Conservation (phyloP, 1,139 yeast genomes). For the Blastobotrys raffinosifermentans region DNA sequence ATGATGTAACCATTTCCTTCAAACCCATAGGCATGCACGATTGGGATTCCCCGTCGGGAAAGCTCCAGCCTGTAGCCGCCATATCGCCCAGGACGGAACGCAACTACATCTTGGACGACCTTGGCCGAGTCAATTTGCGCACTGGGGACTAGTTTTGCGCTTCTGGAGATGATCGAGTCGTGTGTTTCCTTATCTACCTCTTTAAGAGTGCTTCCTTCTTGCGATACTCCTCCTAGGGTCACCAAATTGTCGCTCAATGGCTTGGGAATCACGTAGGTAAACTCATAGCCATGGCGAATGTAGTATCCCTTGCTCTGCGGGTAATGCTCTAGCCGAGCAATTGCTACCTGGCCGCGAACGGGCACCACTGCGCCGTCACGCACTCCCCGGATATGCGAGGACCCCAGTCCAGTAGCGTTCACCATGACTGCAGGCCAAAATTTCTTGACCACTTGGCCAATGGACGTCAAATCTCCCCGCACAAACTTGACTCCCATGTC, state of each 20-base stretch:
- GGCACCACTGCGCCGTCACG: too few relatives aligned
- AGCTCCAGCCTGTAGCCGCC: constrained; percentile 50
- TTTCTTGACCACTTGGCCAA: too few relatives aligned
- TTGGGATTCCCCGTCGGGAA: constrained; percentile 31
- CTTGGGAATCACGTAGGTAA: constrained; percentile 55
- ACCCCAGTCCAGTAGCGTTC: constrained; percentile 59
- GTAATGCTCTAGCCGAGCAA: too few relatives aligned
- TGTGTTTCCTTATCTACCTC: constrained; percentile 44
- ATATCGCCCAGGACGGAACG: constrained; percentile 64
- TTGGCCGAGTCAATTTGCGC: too few relatives aligned
- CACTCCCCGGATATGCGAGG: too few relatives aligned
- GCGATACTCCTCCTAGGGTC: constrained; percentile 67
- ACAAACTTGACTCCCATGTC: constrained; percentile 14
- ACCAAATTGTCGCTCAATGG: constrained; percentile 54
- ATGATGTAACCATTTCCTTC: constrained; percentile 57
- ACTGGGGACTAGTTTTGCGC: constrained; percentile 48
- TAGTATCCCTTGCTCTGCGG: too few relatives aligned
- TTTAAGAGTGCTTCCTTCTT: constrained; percentile 35
- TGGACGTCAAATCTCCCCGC: constrained; percentile 11
- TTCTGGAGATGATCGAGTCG: constrained; percentile 40
- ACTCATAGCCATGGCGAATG: constrained; percentile 19
- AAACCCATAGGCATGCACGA: constrained; percentile 65
- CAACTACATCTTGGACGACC: constrained; percentile 49
- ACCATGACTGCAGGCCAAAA: constrained; percentile 33
- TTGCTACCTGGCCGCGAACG: too few relatives aligned